These are phyloP conservation scores for Cubamyces sp. DNA, from an alignment of 768 basidiomycete species.

Conservation along the genomic window DNA sequence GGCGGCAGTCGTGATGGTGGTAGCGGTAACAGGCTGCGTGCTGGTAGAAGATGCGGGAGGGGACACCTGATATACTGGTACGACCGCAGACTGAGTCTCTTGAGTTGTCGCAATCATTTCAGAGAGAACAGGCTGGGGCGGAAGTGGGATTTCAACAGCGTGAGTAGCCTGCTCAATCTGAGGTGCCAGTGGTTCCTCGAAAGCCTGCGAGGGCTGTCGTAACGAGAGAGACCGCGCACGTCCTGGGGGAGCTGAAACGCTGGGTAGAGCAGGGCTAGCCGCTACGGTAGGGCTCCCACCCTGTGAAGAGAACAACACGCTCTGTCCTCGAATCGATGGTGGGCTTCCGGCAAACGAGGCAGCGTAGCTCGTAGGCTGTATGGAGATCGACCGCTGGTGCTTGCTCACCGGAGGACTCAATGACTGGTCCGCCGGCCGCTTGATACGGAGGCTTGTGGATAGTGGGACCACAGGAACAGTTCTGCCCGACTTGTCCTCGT, in stretches of 20 bases:
- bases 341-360: background rate
- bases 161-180: background rate
- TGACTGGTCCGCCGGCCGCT: conserved; percentile 5
- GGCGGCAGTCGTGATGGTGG: background rate
- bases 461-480: background rate
- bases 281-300: background rate
- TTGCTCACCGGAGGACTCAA: conserved; percentile 2
- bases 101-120: too few species aligned
- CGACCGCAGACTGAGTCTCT: too few species aligned
- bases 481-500: background rate
- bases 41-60: too few species aligned
- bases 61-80: too few species aligned
- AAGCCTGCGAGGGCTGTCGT: background rate
- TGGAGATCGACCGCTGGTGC: conserved; percentile 6
- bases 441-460: background rate
- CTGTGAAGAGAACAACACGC: background rate
- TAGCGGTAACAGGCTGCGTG: too few species aligned
- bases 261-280: too few species aligned
- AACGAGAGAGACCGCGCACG: too few species aligned
- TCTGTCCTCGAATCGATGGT: background rate
- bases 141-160: background rate
- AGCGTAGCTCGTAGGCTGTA: background rate
- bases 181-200: background rate
- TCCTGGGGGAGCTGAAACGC: too few species aligned
- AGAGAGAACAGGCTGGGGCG: background rate